Percentiles rank a stretch among this genome's conserved stretches.
Conservation (phyloP, 2,329 filamentous ascomycete species). For the Lasiodiplodia hormozganensis region DNA sequence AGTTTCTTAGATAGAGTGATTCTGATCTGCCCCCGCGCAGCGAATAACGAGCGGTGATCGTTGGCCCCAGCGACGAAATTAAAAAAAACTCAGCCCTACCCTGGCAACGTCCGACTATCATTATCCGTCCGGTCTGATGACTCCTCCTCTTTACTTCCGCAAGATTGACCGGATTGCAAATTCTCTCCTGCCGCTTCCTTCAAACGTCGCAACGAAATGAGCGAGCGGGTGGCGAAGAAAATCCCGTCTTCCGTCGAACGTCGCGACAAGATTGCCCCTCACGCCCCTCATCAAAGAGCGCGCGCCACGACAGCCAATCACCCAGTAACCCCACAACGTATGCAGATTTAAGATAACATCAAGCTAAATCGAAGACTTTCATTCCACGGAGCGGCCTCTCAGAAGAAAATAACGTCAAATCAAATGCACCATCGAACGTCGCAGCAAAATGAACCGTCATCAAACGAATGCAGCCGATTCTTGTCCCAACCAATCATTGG, state of each 20-base stretch:
- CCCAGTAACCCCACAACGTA: background rate
- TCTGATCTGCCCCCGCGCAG: background rate
- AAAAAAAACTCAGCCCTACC: background rate
- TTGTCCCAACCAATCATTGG: background rate
- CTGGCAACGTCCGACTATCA: background rate
- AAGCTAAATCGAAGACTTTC: background rate
- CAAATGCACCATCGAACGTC: conserved; percentile 2
- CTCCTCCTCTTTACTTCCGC: too few relatives aligned
- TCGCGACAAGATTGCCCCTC: conserved; percentile 5
- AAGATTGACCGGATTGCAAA: background rate
- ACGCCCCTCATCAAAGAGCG: background rate
- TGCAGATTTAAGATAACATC: background rate
- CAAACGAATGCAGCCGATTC: background rate
- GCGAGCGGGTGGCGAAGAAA: background rate
- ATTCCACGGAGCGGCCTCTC: background rate
- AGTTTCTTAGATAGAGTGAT: background rate
- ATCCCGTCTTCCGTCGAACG: background rate
- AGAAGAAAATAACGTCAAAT: background rate
- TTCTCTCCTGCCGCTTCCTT: background rate
- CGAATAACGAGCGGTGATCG: background rate
- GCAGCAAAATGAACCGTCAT: conserved; percentile 3
- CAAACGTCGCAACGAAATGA: background rate
- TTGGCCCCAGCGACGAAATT: background rate
- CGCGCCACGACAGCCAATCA: conserved; percentile 3
- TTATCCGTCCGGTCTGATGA: background rate